Conservation (phyloP, 169 alveolate genomes). For the Toxoplasma gondii region DNA sequence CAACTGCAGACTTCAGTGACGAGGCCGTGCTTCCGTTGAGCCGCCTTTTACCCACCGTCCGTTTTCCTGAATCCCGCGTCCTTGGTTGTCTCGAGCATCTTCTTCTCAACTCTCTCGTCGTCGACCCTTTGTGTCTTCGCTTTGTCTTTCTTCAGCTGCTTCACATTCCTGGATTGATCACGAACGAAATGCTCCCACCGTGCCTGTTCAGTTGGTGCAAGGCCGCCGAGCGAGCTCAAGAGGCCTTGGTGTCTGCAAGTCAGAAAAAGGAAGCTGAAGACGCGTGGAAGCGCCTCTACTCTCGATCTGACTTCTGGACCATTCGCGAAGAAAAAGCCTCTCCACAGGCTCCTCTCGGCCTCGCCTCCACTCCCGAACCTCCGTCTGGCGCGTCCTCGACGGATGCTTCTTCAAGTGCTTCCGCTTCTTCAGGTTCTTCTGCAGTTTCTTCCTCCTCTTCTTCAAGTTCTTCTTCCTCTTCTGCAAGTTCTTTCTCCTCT, state of each 20-base stretch:
- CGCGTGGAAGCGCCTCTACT: slow-evolving; percentile 8
- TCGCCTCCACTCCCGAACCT: not conserved
- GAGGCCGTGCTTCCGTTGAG: no score
- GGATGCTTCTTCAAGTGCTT: not conserved
- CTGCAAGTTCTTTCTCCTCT: no score
- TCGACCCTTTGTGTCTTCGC: no score
- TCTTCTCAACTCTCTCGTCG: no score
- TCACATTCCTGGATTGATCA: slow-evolving; percentile 54
- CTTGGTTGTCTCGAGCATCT: no score
- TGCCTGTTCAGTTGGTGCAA: slow-evolving; percentile 46
- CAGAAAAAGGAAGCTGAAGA: not conserved
- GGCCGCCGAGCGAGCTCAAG: slow-evolving; percentile 53
- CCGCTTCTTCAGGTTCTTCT: not conserved
- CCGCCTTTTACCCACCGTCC: no score
- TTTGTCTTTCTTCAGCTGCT: slow-evolving; percentile 47
- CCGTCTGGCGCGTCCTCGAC: not conserved
- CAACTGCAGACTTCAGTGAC: no score
- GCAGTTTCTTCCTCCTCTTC: no score
- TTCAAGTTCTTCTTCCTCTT: no score
- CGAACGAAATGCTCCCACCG: slow-evolving; percentile 43
- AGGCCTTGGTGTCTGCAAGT: not conserved
- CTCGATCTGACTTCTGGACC: not conserved
- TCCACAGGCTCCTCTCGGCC: not conserved
- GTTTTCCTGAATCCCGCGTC: no score
- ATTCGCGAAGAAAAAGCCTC: not conserved